Percentiles rank a stretch among this genome's conserved stretches.
These are phyloP conservation scores for Corrigiola litoralis DNA, from an alignment of 179 eudicot genomes.

Conservation along the genomic window DNA sequence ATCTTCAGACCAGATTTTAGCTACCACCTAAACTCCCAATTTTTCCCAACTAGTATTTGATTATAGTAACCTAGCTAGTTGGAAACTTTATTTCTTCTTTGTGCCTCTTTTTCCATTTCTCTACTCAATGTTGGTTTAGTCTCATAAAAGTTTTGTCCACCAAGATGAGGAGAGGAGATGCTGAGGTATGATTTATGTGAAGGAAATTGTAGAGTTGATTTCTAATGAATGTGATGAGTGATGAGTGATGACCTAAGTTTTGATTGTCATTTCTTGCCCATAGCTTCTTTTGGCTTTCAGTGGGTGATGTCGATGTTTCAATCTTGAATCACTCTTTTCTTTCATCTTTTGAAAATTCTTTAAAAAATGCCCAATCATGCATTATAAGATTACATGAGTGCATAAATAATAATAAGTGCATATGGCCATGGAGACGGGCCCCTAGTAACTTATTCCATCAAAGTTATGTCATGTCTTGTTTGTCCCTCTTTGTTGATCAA, in stretches of 20 bases:
- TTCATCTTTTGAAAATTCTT: not conserved
- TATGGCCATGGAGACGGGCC: not conserved
- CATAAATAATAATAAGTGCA: too few species aligned
- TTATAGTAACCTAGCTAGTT: constrained; percentile 22
- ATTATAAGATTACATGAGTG: constrained; percentile 5
- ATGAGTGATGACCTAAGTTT: constrained; percentile 32
- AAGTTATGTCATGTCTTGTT: constrained; percentile 30
- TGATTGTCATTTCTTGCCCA: constrained; percentile 18
- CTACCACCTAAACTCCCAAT: constrained; percentile 5
- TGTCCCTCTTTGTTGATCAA: constrained; percentile 37
- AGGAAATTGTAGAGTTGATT: constrained; percentile 13
- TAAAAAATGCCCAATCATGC: constrained; percentile 22
- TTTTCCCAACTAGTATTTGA: constrained; percentile 21
- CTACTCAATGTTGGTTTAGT: constrained; percentile 17
- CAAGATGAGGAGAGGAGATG: constrained; percentile 18
- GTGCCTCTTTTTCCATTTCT: not conserved
- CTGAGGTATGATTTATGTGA: constrained; percentile 26
- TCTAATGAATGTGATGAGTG: constrained; percentile 29
- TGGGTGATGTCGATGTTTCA: constrained; percentile 16
- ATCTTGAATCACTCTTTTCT: not conserved
- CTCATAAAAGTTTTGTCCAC: constrained; percentile 25
- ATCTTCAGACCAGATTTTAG: constrained; percentile 22
- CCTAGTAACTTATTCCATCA: constrained; percentile 17
- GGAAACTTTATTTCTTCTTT: not conserved
- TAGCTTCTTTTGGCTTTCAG: constrained; percentile 14